Evolutionary conservation across 495 filamentous ascomycete species (phyloP), one percentile per base, ranked within the genome.

Genomic region (Pseudotulostoma volvatum): DNA sequence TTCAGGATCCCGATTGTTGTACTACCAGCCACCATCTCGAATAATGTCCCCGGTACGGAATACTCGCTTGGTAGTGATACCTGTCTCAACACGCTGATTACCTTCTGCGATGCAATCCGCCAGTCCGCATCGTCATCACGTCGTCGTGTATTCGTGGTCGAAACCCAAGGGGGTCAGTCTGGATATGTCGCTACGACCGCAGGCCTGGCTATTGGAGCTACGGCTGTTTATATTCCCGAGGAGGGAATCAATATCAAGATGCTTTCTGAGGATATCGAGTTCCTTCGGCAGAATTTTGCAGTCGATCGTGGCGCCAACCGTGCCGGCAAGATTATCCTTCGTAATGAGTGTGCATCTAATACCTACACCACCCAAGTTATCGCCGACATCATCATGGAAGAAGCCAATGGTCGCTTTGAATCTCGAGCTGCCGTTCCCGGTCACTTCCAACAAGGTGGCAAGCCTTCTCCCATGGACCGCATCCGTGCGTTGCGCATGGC

Each of bases 1-100:
- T 82, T 99, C 46, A 82, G 82, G 54, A 96, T 99, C 45, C 92
- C 92, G 35, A 86, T 96, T 73, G 71, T 77, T 16, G 68, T 93
- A 17, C 67, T 96, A 9, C 92, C 92, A 13, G 92, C 92, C n/a
- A 99, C 92, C 18, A 86, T 99, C 53, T 87, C 80, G 48, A 96
- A 96, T 67, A 99, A 99, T 57, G 92, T 99, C 7, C 92, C 90
- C 0, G 92, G 92, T 7, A 94, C 86, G 9, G 92, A 99, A 59
- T 99, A 93, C 62, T 93, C 85, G 0, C 71, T 99, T 33, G 92
- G 92, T 13, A 92, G 82, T 36, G 92, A 99, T 55, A 99, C 92
- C 9, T 99, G 92, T 53, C 66, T 96, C 31, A 99, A 99, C 56
- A 84, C 92, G n/a, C 67, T 99, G 13, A 83, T 94, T 43, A 69